A percentile compares a stretch with the other conserved stretches of the same genome.
phyloP scores from a whole-genome alignment of 345 rosid species.

The Hevea brasiliensis region DNA sequence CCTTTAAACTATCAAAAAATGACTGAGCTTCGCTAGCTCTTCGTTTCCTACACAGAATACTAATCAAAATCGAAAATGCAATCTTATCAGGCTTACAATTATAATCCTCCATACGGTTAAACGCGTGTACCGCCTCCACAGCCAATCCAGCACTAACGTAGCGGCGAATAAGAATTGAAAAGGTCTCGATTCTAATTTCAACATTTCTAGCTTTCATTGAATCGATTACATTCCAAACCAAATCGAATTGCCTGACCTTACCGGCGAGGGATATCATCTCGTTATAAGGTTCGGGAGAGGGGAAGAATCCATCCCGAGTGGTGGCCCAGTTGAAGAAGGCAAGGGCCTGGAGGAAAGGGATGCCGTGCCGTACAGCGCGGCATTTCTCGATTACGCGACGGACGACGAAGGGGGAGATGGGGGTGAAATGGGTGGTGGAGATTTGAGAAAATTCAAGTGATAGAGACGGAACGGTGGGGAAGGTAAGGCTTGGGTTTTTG shows the following conservation, averaged over 20 bases:
- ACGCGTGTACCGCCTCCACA: slow-evolving; percentile 85
- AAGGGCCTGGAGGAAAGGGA: slow-evolving; percentile 66
- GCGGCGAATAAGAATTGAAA: slow-evolving; percentile 72
- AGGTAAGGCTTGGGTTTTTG: slow-evolving; percentile 43
- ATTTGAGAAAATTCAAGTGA: slow-evolving; percentile 61
- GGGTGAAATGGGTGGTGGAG: slow-evolving; percentile 22
- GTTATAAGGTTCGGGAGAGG: slow-evolving; percentile 64
- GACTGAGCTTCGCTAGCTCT: slow-evolving; percentile 80
- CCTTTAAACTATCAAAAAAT: slow-evolving; percentile 63
- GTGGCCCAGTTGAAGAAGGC: slow-evolving; percentile 90
- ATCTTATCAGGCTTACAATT: slow-evolving; percentile 69
- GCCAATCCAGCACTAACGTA: slow-evolving; percentile 85
- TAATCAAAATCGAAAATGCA: slow-evolving; percentile 72
- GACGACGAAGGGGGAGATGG: slow-evolving; percentile 48
- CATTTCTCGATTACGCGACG: slow-evolving; percentile 64
- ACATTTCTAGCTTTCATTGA: slow-evolving; percentile 67
- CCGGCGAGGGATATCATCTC: slow-evolving; percentile 85
- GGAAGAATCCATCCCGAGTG: slow-evolving; percentile 34
- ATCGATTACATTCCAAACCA: slow-evolving; percentile 76
- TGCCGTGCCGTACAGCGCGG: slow-evolving; percentile 68
- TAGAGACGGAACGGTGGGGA: slow-evolving; percentile 54
- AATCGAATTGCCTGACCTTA: slow-evolving; percentile 68
- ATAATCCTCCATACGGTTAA: slow-evolving; percentile 93
- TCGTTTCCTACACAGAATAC: slow-evolving; percentile 63
- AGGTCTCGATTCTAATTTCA: slow-evolving; percentile 50